Evolutionary conservation across 164 flowering plant species (phyloP).

Genomic region (Stephania cephalantha): DNA sequence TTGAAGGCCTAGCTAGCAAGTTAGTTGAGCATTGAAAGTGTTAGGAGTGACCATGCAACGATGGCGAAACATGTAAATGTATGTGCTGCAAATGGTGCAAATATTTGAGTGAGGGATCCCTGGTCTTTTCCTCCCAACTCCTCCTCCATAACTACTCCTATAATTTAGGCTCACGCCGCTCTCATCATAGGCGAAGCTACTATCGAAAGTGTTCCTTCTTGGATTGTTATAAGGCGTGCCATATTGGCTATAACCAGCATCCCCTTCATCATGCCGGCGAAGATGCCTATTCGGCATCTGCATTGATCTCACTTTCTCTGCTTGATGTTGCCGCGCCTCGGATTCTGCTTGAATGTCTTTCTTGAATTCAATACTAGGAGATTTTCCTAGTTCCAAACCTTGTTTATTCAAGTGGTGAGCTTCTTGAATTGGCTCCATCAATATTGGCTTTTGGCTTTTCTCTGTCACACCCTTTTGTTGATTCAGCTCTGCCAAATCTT

Average conservation of each 20-base stretch:
- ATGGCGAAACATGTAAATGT: constrained; percentile 51
- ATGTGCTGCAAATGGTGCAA: constrained; percentile 51
- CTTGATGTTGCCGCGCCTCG: neutral
- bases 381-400: constrained; percentile 18
- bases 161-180: constrained; percentile 24
- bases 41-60: constrained; percentile 47
- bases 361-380: constrained; percentile 46
- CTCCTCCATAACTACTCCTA: constrained; percentile 9
- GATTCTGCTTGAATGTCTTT: constrained; percentile 30
- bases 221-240: neutral
- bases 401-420: neutral
- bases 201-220: constrained; percentile 10
- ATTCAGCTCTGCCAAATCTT: constrained; percentile 39
- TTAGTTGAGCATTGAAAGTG: neutral
- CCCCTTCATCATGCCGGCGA: neutral
- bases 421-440: constrained; percentile 21
- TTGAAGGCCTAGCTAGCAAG: neutral
- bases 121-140: constrained; percentile 35
- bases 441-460: constrained; percentile 9
- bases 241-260: neutral
- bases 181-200: constrained; percentile 26
- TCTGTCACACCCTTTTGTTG: constrained; percentile 4
- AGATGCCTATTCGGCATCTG: neutral
- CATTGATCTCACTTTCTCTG: neutral
- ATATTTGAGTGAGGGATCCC: constrained; percentile 79